phyloP scores from a whole-genome alignment of 2,329 filamentous ascomycete genomes.

The Epichloe hybrida region DNA sequence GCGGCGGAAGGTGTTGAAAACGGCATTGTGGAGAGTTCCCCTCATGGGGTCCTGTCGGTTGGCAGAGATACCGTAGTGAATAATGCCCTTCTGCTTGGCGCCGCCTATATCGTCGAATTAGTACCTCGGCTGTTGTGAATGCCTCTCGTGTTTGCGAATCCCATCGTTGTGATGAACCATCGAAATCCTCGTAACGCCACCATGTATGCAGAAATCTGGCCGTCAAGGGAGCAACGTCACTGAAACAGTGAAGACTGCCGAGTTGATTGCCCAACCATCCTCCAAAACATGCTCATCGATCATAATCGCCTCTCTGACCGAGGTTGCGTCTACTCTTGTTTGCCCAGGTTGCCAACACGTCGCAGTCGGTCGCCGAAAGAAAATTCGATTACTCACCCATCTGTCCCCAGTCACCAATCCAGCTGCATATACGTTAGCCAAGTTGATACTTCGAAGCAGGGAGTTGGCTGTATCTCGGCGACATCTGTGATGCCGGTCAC shows the following conservation, averaged over 20 bases:
- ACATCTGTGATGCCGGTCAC: not conserved
- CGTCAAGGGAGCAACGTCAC: not conserved
- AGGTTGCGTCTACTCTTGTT: not conserved
- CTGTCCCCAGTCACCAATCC: conserved; percentile 59
- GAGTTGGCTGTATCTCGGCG: not conserved
- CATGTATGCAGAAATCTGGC: not conserved
- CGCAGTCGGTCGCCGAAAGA: not conserved
- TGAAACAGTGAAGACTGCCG: not conserved
- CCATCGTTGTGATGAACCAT: not conserved
- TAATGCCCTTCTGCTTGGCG: conserved; percentile 48
- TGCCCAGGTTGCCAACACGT: not conserved
- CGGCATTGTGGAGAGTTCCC: conserved; percentile 60
- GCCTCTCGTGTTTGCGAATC: not conserved
- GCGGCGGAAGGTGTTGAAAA: conserved; percentile 94
- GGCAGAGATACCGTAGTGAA: conserved; percentile 62
- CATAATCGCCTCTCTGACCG: not conserved
- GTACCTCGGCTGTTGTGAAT: not conserved
- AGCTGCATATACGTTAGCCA: conserved; percentile 36
- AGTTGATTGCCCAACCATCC: not conserved
- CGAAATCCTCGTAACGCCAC: not conserved
- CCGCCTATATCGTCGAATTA: conserved; percentile 28
- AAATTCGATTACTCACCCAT: conserved; percentile 46
- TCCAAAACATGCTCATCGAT: not conserved
- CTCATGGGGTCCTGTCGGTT: conserved; percentile 87
- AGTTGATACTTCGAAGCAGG: no score